phyloP scores from a whole-genome alignment of 257 asterid species.

The Echium plantagineum region DNA sequence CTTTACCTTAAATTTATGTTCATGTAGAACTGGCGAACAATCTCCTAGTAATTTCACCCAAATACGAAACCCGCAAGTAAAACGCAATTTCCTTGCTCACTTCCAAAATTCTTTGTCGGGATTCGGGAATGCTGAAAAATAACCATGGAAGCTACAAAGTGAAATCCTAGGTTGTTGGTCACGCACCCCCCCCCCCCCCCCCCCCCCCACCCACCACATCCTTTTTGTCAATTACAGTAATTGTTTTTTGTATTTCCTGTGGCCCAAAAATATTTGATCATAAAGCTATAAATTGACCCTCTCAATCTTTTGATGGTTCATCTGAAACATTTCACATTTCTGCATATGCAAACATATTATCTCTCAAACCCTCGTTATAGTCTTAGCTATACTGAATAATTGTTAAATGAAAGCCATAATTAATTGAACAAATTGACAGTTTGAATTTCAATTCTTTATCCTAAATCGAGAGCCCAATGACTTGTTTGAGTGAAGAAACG shows the following conservation, averaged over 20 bases:
- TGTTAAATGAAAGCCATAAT: background rate
- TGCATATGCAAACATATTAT: too few relatives aligned
- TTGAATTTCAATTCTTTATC: background rate
- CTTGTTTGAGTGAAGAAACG: slow-evolving; percentile 20
- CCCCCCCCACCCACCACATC: background rate
- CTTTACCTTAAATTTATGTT: too few relatives aligned
- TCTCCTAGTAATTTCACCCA: too few relatives aligned
- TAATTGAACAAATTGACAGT: background rate
- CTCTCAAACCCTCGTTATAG: background rate
- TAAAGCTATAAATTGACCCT: too few relatives aligned
- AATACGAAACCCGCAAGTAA: too few relatives aligned
- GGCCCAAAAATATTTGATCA: too few relatives aligned
- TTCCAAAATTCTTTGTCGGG: slow-evolving; percentile 10
- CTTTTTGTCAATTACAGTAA: background rate
- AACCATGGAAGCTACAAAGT: background rate
- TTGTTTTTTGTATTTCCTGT: too few relatives aligned
- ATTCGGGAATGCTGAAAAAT: background rate
- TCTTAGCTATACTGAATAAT: background rate
- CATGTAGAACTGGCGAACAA: too few relatives aligned
- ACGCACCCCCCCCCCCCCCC: background rate
- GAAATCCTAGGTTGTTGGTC: background rate
- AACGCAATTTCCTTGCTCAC: too few relatives aligned
- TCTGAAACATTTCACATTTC: too few relatives aligned
- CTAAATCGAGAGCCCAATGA: slow-evolving; percentile 11
- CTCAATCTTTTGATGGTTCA: too few relatives aligned